Evolutionary conservation across 2,329 filamentous ascomycete genomes (phyloP).

Genomic region (Plectosphaerella cucumerina): DNA sequence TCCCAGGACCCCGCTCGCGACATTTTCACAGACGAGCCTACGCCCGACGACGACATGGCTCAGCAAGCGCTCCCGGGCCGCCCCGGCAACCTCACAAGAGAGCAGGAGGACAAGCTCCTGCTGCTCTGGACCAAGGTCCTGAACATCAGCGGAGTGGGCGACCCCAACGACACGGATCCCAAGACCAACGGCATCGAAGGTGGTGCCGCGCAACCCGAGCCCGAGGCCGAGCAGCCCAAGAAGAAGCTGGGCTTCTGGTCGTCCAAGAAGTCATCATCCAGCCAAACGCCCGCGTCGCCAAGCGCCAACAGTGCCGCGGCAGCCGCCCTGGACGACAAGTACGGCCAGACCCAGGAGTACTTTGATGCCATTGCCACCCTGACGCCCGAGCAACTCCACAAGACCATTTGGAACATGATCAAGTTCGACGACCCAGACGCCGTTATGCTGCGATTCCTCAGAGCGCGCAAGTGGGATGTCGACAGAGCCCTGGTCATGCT

Average conservation of each 20-base stretch:
- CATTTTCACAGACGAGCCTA: background rate
- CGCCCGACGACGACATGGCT: constrained; percentile 28
- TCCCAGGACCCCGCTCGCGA: background rate
- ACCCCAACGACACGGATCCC: constrained; percentile 13
- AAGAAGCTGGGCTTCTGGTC: background rate
- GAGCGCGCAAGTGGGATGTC: constrained; percentile 94
- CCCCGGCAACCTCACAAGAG: constrained; percentile 80
- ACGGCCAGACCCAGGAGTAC: constrained; percentile 84
- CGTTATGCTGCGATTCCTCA: constrained; percentile 73
- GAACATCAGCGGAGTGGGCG: constrained; percentile 65
- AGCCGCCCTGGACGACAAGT: constrained; percentile 70
- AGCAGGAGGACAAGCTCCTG: constrained; percentile 83
- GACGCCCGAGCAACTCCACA: constrained; percentile 72
- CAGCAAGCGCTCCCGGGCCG: constrained; percentile 59
- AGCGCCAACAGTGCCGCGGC: constrained; percentile 14
- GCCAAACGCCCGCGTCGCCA: constrained; percentile 12
- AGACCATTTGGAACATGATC: constrained; percentile 86
- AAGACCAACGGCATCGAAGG: background rate
- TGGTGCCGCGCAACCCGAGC: background rate
- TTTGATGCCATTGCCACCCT: constrained; percentile 74
- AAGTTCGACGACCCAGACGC: constrained; percentile 95
- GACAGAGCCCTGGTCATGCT: constrained; percentile 92
- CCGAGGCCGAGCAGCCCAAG: background rate
- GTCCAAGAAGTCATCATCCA: background rate
- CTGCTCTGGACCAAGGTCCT: constrained; percentile 79